Base-by-base conservation (phyloP, 768 basidiomycete species). In the Pleurotus tuoliensis region DNA sequence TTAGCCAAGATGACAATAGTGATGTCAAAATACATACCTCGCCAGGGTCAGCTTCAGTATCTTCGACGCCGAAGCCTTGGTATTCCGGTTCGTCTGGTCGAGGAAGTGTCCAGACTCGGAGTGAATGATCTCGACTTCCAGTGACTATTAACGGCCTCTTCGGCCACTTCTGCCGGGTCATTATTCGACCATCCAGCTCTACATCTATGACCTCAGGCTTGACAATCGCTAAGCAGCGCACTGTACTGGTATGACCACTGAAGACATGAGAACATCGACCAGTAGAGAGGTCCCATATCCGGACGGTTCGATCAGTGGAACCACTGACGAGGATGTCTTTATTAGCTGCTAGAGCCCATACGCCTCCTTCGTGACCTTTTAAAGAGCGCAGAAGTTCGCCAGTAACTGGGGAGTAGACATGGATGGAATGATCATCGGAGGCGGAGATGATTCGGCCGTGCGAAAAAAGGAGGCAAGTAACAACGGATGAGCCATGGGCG, bases 371-470 rank as follows among this genome's bases (percentile, higher is more conserved):
- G 64, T 98, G 95, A 3, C 95, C 96, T 57, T 90, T 81, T 43
- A 98, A 79, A 1, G 87, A 82, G 41, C 82, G 84, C 4, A 88
- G 69, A 18, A 91, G 80, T 38, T 83, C 78, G 11, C 96, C 96
- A 0, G 88, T 90, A 24, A 80, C 69, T n/a, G 92, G 94, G 20
- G 88, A 89, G 69, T 96, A 98, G 46, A 99, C 86, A 66, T 95
- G 92, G 65, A 98, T 97, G 3, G 93, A 91, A 64, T 98, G 93
- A 71, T 98, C 95, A 70, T 99, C 96, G 0, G 94, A 96, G 9
- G 96, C 95, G 9, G 92, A 94, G 65, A 99, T 93, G 72, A 99
- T 93, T 59, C 95, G 92, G 27, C 91, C 90, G 58, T 86, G 85
- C 49, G 96, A 97, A 75, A 99, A 92, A 63, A 98, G 83, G 46